These are phyloP conservation scores for Claviceps citrina DNA, from an alignment of 2,329 filamentous ascomycete genomes.

Conservation along the genomic window DNA sequence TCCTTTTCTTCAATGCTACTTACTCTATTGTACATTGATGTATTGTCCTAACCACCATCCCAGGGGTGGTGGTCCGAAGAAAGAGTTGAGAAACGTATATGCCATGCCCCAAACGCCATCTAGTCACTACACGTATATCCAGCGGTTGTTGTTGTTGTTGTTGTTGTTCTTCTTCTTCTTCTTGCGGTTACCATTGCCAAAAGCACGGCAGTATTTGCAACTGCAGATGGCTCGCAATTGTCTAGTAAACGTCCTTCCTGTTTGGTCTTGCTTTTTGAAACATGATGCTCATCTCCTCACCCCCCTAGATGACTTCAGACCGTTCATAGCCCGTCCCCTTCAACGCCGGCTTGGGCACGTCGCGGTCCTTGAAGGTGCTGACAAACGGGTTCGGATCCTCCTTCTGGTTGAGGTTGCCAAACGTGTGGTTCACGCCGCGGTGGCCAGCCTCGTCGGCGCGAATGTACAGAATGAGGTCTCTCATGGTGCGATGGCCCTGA, in stretches of 20 bases:
- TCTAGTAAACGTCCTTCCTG: no score
- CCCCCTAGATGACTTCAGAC: slow-evolving; percentile 51
- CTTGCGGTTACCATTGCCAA: no score
- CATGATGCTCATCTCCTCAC: background rate
- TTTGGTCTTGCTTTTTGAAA: no score
- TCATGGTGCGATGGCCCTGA: slow-evolving; percentile 66
- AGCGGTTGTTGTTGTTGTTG: no score
- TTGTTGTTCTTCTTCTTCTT: background rate
- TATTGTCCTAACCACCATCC: no score
- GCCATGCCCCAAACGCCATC: no score
- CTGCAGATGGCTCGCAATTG: no score
- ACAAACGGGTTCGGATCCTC: slow-evolving; percentile 88
- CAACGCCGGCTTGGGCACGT: slow-evolving; percentile 48
- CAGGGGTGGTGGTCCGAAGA: no score
- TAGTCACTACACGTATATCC: no score
- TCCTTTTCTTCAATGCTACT: no score
- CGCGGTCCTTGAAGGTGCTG: slow-evolving; percentile 59
- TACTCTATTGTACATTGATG: no score
- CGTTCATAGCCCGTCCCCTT: slow-evolving; percentile 69
- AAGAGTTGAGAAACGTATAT: background rate
- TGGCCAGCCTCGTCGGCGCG: slow-evolving; percentile 81
- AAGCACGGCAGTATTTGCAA: no score
- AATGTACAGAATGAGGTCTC: slow-evolving; percentile 75
- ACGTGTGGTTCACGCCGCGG: slow-evolving; percentile 87
- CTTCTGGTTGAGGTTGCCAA: slow-evolving; percentile 73